Evolutionary conservation across 768 basidiomycete species (phyloP).

Genomic region (Solioccasus polychromus): DNA sequence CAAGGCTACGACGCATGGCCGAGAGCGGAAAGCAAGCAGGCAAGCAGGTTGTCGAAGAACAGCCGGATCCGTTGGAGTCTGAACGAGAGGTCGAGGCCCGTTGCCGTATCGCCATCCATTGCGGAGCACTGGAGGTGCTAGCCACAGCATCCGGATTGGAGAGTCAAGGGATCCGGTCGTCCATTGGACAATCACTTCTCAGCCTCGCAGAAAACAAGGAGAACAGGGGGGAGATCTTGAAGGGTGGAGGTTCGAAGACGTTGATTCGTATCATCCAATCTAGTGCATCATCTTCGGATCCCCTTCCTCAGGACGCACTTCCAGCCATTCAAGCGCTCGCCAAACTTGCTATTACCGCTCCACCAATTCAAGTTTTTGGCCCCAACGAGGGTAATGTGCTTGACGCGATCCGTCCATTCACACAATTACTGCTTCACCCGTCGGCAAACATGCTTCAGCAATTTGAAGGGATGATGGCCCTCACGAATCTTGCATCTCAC

Average conservation of each 20-base stretch:
- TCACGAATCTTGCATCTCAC: slow-evolving; percentile 91
- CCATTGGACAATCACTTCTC: slow-evolving; percentile 61
- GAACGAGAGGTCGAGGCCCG: slow-evolving; percentile 64
- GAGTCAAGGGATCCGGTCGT: slow-evolving; percentile 59
- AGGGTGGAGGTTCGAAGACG: slow-evolving; percentile 75
- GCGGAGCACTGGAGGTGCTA: slow-evolving; percentile 65
- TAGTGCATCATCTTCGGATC: slow-evolving; percentile 32
- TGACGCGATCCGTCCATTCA: slow-evolving; percentile 83
- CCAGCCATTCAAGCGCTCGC: slow-evolving; percentile 84
- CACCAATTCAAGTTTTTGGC: slow-evolving; percentile 89
- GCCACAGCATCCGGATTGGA: slow-evolving; percentile 55
- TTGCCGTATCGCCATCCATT: slow-evolving; percentile 52
- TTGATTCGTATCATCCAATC: slow-evolving; percentile 55
- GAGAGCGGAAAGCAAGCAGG: slow-evolving; percentile 37
- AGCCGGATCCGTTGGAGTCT: slow-evolving; percentile 50
- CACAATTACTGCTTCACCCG: slow-evolving; percentile 65
- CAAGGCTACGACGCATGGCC: slow-evolving; percentile 77
- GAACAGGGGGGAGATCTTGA: slow-evolving; percentile 73
- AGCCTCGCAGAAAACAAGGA: slow-evolving; percentile 74
- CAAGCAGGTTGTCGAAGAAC: slow-evolving; percentile 27
- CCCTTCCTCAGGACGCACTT: slow-evolving; percentile 31
- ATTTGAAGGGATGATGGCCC: slow-evolving; percentile 94
- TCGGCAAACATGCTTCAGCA: slow-evolving; percentile 73
- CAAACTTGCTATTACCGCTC: slow-evolving; percentile 89
- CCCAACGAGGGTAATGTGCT: slow-evolving; percentile 72